Base-by-base conservation (phyloP, 768 basidiomycete species). In the Panellus pusillus region DNA sequence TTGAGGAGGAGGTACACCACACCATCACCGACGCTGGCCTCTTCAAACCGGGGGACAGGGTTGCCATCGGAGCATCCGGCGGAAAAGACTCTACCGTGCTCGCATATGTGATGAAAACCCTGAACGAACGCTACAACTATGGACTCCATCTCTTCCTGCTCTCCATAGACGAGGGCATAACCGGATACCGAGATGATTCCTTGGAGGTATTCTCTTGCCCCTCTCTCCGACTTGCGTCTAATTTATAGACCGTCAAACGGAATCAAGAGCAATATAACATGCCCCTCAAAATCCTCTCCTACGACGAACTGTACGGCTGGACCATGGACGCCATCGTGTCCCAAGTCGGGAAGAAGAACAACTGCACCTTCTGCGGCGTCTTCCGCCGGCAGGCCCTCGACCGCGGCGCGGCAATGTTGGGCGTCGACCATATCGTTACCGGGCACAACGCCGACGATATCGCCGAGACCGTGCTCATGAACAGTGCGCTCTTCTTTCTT, bases 401-500 rank as follows among this genome's bases (percentile, higher is more conserved):
- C 72, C 80, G 96, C 54, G 97, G 97, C 1, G 97, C 96, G 4
- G 82, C 89, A 4, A 81, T 86, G 67, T 74, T 99, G 29, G 79
- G 83, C 31, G 95, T 98, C 13, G 93, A 98, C 60, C 97, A 99
- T 66, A 97, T 99, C 54, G 94, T 99, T 7, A 99, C 97, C 0
- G 97, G 97, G 1, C 97, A 99, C 70, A 99, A 99, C 65, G 97
- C 97, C 40, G 97, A 99, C 66, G 97, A 99, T 69, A 96, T 98
- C 36, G 97, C 97, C 6, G 97, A 99, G 73, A 99, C 97, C 0
- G 91, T 99, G 2, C 72, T 99, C 24, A 99, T 99, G 97, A 99
- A 99, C 64, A 92, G 96, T 96, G 53, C 57, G 92, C 14, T 77
- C 19, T 19, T 42, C 18, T 27, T 38, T 31, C 20, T 45, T 40